Evolutionary conservation across 163 green algal genomes (phyloP).

Genomic region (Scenedesmus sp.): DNA sequence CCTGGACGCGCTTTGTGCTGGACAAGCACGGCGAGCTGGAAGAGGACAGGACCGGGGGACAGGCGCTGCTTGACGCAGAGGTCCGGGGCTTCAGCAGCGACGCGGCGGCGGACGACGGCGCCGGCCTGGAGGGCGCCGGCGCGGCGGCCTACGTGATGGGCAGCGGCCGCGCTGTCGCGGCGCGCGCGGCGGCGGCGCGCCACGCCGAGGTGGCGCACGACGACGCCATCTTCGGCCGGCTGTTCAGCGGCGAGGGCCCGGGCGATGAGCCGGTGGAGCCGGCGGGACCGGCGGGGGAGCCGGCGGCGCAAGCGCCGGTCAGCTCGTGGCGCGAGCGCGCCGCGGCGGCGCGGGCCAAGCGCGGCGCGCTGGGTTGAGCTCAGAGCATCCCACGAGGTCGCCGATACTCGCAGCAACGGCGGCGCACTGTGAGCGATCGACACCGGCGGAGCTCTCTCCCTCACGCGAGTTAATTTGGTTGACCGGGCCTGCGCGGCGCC

Average conservation of each 20-base stretch:
- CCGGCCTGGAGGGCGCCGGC: not conserved
- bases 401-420: too few species aligned
- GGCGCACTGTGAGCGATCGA: too few species aligned
- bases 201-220: conserved; percentile 12
- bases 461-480: too few species aligned
- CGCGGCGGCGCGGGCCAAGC: too few species aligned
- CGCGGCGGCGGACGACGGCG: not conserved
- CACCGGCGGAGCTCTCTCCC: too few species aligned
- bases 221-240: conserved; percentile 33
- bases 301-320: too few species aligned
- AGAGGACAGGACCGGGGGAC: conserved; percentile 18
- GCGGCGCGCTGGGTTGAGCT: too few species aligned
- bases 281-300: too few species aligned
- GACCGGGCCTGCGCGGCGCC: too few species aligned
- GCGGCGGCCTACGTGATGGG: conserved; percentile 34
- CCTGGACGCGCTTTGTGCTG: conserved; percentile 31
- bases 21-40: conserved; percentile 18
- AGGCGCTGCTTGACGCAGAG: conserved; percentile 12
- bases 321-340: too few species aligned
- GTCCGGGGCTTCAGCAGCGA: not conserved
- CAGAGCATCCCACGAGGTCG: too few species aligned
- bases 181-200: not conserved
- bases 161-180: conserved; percentile 16
- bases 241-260: not conserved
- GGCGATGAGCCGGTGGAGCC: too few species aligned